phyloP scores from a whole-genome alignment of 2,329 filamentous ascomycete genomes.

The Phialocephala subalpina region DNA sequence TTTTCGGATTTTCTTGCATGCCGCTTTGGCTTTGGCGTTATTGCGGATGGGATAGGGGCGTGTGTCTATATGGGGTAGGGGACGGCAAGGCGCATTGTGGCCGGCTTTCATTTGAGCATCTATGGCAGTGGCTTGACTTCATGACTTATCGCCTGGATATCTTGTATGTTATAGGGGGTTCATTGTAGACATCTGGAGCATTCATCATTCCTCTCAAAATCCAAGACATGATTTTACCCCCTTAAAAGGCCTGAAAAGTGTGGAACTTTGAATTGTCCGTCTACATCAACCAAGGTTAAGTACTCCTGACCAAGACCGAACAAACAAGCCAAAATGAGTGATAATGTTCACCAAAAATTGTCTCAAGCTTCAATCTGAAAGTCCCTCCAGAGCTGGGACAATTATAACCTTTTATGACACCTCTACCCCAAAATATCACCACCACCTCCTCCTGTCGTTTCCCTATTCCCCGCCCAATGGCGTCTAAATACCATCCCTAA shows the following conservation, averaged over 20 bases:
- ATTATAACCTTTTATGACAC: no score
- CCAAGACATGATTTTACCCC: no score
- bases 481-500: neutral
- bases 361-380: no score
- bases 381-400: no score
- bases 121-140: neutral
- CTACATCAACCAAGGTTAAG: no score
- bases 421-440: no score
- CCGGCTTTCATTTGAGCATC: conserved; percentile 9
- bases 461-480: neutral
- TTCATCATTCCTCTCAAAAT: conserved; percentile 1
- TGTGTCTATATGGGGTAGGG: conserved; percentile 23
- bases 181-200: conserved; percentile 8
- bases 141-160: neutral
- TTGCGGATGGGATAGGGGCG: conserved; percentile 7
- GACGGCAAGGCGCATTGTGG: neutral
- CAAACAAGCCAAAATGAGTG: no score
- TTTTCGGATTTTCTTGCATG: conserved; percentile 22
- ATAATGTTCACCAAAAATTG: no score
- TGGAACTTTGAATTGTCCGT: no score
- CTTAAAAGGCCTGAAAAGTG: no score
- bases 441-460: no score
- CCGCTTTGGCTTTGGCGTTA: conserved; percentile 31
- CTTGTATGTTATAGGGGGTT: conserved; percentile 9
- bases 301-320: no score